Evolutionary conservation across 306 rosid genomes (phyloP).

Genomic region (Dalbergia cochinchinensis): DNA sequence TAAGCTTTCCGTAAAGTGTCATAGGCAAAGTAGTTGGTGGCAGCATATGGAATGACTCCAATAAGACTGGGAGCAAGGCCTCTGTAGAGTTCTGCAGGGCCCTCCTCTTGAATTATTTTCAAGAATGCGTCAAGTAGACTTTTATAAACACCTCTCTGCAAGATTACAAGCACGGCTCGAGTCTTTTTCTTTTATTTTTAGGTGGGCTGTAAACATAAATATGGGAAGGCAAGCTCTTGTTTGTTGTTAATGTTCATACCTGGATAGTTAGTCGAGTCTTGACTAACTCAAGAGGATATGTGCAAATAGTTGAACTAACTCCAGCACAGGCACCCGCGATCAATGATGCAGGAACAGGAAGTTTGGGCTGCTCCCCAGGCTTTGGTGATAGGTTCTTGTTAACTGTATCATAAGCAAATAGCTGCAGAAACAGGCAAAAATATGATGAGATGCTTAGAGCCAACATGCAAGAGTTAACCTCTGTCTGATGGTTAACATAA

Average conservation of each 20-base stretch:
- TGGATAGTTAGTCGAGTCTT: conserved; percentile 95
- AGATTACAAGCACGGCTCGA: conserved; percentile 38
- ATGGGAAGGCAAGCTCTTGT: neutral
- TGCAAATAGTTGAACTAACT: conserved; percentile 88
- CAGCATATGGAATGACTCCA: conserved; percentile 93
- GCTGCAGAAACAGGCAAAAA: conserved; percentile 65
- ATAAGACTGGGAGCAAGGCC: conserved; percentile 94
- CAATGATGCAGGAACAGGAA: conserved; percentile 86
- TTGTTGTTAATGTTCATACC: conserved; percentile 54
- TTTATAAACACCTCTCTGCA: conserved; percentile 84
- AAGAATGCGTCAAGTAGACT: conserved; percentile 87
- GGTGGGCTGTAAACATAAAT: conserved; percentile 21
- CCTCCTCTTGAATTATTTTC: conserved; percentile 84
- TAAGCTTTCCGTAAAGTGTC: conserved; percentile 84
- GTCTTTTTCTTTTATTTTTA: conserved; percentile 17
- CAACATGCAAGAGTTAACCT: conserved; percentile 15
- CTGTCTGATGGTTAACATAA: conserved; percentile 6
- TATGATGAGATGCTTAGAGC: conserved; percentile 41
- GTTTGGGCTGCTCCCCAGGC: conserved; percentile 78
- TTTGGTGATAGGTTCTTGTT: conserved; percentile 78
- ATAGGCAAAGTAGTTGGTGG: conserved; percentile 87
- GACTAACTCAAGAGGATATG: conserved; percentile 91
- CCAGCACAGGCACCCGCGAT: conserved; percentile 99
- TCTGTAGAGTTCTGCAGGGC: conserved; percentile 85
- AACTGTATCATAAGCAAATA: conserved; percentile 92